Conservation (phyloP, 768 basidiomycete genomes). For the Russula griseocarnosa region DNA sequence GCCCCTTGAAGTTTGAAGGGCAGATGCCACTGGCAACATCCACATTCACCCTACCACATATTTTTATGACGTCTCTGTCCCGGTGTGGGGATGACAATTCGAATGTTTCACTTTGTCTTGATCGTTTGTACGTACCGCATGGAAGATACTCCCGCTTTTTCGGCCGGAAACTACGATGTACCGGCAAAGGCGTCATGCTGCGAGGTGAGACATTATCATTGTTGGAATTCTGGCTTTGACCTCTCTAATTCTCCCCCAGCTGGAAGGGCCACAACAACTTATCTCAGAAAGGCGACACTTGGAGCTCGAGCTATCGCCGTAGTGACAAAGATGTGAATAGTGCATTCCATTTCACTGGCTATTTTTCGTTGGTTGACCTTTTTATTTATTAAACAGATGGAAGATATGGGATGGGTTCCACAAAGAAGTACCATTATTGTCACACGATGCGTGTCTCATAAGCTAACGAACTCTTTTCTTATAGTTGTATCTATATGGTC, state of each 20-base stretch:
- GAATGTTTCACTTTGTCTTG: constrained; percentile 13
- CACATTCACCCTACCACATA: constrained; percentile 6
- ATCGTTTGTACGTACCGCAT: constrained; percentile 16
- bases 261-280: constrained; percentile 23
- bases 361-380: neutral
- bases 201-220: constrained; percentile 14
- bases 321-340: constrained; percentile 18
- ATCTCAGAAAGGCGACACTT: constrained; percentile 20
- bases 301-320: constrained; percentile 16
- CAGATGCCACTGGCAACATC: constrained; percentile 16
- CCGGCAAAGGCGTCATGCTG: constrained; percentile 22
- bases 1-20: neutral
- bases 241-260: constrained; percentile 2
- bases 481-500: constrained; percentile 53
- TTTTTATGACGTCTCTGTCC: constrained; percentile 6
- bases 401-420: constrained; percentile 25
- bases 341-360: neutral
- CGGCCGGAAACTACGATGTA: constrained; percentile 13
- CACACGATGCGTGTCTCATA: neutral
- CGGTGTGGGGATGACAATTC: neutral
- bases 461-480: constrained; percentile 16
- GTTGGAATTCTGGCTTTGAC: neutral
- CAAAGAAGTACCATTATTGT: constrained; percentile 15
- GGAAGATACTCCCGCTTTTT: constrained; percentile 9
- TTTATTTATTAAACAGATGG: constrained; percentile 12